Conservation (phyloP, 495 filamentous ascomycete species). For the Penicillium argentinense region DNA sequence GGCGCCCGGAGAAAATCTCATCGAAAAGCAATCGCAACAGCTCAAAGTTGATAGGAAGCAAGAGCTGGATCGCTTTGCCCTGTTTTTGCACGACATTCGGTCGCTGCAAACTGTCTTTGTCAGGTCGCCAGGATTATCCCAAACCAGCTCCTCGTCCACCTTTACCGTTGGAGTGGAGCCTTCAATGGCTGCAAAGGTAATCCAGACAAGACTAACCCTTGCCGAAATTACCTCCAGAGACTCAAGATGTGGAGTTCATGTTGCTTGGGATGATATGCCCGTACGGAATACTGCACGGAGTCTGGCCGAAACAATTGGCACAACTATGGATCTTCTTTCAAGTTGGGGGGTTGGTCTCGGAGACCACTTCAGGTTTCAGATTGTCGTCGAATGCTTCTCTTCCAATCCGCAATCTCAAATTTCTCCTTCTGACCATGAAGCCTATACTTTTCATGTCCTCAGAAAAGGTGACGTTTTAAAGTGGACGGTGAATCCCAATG, state of each 20-base stretch:
- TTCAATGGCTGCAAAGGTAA: constrained; percentile 7
- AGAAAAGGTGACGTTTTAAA: constrained; percentile 25
- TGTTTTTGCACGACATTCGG: constrained; percentile 28
- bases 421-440: constrained; percentile 5
- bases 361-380: constrained; percentile 18
- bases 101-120: constrained; percentile 23
- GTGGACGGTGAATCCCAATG: constrained; percentile 27
- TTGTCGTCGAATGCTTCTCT: constrained; percentile 19
- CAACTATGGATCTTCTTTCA: constrained; percentile 34
- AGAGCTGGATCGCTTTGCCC: constrained; percentile 50
- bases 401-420: background rate
- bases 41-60: constrained; percentile 29
- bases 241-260: constrained; percentile 3
- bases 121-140: constrained; percentile 1
- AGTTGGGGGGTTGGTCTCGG: constrained; percentile 25
- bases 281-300: constrained; percentile 27
- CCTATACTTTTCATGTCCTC: constrained; percentile 19
- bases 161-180: background rate
- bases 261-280: constrained; percentile 35
- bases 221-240: constrained; percentile 26
- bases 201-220: constrained; percentile 29
- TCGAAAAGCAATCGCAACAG: constrained; percentile 25
- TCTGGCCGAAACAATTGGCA: constrained; percentile 29
- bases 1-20: constrained; percentile 29
- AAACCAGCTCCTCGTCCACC: background rate